phyloP scores from a whole-genome alignment of 495 filamentous ascomycete genomes.

The Extremus antarcticus region DNA sequence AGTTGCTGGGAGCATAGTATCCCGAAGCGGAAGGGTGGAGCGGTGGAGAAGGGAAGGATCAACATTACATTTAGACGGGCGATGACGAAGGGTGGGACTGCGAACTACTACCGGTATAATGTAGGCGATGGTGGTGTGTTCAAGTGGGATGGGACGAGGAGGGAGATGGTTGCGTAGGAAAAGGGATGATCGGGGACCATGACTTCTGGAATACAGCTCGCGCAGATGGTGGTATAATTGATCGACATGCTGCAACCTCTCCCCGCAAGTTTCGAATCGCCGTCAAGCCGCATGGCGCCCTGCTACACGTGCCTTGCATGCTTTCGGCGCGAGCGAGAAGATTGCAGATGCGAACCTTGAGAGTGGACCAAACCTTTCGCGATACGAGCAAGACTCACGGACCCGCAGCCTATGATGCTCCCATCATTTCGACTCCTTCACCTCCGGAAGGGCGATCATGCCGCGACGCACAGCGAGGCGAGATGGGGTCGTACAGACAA shows the following conservation, averaged over 20 bases:
- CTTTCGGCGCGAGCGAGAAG: neutral
- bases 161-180: slow-evolving; percentile 42
- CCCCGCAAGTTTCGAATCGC: neutral
- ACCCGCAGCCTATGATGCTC: too few species aligned
- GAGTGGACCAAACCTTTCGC: too few species aligned
- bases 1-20: slow-evolving; percentile 61
- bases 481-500: neutral
- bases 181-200: neutral
- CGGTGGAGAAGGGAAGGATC: slow-evolving; percentile 49
- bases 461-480: neutral
- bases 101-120: slow-evolving; percentile 69
- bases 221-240: too few species aligned
- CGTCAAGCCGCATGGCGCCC: neutral
- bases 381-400: too few species aligned
- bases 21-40: slow-evolving; percentile 55
- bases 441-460: too few species aligned
- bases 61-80: slow-evolving; percentile 66
- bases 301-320: neutral
- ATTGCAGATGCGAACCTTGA: neutral
- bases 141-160: slow-evolving; percentile 44
- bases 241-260: too few species aligned
- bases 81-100: slow-evolving; percentile 51
- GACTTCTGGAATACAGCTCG: neutral
- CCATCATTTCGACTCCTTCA: too few species aligned
- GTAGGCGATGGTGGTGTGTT: slow-evolving; percentile 54